Evolutionary conservation across 176 grass and related monocot species (phyloP), one percentile per base, ranked within the genome.

Genomic region (Aegilops tauschii): DNA sequence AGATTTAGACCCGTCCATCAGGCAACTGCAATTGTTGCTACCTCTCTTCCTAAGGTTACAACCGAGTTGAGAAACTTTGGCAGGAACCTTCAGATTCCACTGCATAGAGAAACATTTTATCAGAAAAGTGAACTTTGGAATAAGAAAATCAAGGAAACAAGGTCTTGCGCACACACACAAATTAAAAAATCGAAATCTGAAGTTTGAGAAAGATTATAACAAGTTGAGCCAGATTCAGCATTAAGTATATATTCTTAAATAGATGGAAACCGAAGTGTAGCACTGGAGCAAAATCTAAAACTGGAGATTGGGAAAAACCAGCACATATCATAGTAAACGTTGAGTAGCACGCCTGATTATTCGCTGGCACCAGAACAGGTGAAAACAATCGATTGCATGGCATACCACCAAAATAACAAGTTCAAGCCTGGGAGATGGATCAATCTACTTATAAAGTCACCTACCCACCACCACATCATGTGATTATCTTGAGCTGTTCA

Each of bases 1-100:
- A 39, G 61, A 76, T 72, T 84, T 75, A 85, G 69, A 73, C 58
- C 47, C 80, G 61, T 83, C 82, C 87, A 90, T 81, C 83, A 77
- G 78, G 2, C n/a, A 68, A 69, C 61, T 25, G 18, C 16, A 74
- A 73, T 5, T 31, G 17, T 16, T 32, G 69, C 44, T 75, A 62
- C 3, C 68, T 58, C 56, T 64, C 56, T 62, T 37, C 36, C 73
- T 40, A 49, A 5, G 50, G 37, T 79, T 64, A 77, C 37, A 82
- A 65, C 25, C 18, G 23, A 78, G 18, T 35, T 59, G 23, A 87
- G 58, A 80, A 80, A 23, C 58, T 69, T 65, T 74, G 39, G 25
- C 31, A 59, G 47, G 61, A 85, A 76, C 68, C 9, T 76, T 85
- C 47, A 86, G 49, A 23, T 56, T 76, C n/a, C 69, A 30, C 61